These are phyloP conservation scores for Trametes sp. DNA, from an alignment of 1,284 basidiomycete species.

Conservation along the genomic window DNA sequence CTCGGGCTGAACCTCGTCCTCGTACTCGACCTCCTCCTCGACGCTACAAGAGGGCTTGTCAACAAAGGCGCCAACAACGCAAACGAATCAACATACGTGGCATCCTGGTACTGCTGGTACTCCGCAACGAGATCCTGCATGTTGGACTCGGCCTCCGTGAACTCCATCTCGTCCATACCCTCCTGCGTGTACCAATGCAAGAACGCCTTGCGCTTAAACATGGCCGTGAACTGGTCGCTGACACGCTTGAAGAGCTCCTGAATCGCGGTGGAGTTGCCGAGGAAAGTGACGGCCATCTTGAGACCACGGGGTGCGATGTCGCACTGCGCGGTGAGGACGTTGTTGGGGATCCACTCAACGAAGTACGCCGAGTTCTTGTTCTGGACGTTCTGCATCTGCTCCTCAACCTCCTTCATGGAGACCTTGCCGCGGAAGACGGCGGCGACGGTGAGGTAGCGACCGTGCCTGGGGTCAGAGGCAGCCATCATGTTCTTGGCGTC, in stretches of 20 bases:
- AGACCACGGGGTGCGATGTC: slow-evolving; percentile 93
- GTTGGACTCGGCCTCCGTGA: slow-evolving; percentile 96
- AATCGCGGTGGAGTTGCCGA: slow-evolving; percentile 97
- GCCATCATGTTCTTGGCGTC: slow-evolving; percentile 99
- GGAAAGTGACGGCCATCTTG: slow-evolving; percentile 97
- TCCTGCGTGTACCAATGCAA: slow-evolving; percentile 99
- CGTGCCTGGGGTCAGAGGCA: slow-evolving; percentile 93
- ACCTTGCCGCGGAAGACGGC: slow-evolving; percentile 99
- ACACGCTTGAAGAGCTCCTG: slow-evolving; percentile 99
- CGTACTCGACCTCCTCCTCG: slow-evolving; percentile 85
- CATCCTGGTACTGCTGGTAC: slow-evolving; percentile 98
- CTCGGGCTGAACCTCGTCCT: slow-evolving; percentile 70
- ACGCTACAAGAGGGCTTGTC: slow-evolving; percentile 49
- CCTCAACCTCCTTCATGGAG: slow-evolving; percentile 99
- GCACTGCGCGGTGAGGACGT: slow-evolving; percentile 95
- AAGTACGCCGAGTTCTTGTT: slow-evolving; percentile 98
- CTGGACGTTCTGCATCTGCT: slow-evolving; percentile 97
- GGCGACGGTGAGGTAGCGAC: slow-evolving; percentile 94
- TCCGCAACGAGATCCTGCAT: slow-evolving; percentile 95
- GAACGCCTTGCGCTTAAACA: slow-evolving; percentile 99
- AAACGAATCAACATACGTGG: slow-evolving; percentile 66
- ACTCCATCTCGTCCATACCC: slow-evolving; percentile 99
- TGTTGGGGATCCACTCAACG: slow-evolving; percentile 99
- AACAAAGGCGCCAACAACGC: background rate
- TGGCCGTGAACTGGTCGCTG: slow-evolving; percentile 96